Percentiles rank a stretch among this genome's conserved stretches.
phyloP scores from a whole-genome alignment of 495 filamentous ascomycete genomes.

The Chaetomium cochliodes region DNA sequence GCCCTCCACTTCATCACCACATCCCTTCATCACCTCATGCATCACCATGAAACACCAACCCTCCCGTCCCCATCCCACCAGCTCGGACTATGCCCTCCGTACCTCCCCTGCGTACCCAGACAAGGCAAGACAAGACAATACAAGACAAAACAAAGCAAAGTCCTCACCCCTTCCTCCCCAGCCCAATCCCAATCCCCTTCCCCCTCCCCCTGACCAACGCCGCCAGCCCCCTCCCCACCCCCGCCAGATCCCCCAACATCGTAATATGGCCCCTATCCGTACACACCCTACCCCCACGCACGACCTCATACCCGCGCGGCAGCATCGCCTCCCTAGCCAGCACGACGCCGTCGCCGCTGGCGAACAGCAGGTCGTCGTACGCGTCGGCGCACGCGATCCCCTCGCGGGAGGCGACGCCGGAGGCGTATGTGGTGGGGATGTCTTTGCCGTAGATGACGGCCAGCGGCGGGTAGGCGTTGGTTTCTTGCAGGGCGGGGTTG shows the following conservation, averaged over 20 bases:
- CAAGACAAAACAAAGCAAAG: no score
- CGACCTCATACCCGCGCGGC: constrained; percentile 72
- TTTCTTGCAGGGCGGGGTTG: constrained; percentile 54
- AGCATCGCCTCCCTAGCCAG: constrained; percentile 83
- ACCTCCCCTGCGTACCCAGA: no score
- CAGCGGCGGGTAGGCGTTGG: constrained; percentile 75
- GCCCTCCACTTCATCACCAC: neutral
- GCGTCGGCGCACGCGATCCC: constrained; percentile 71
- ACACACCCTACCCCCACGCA: constrained; percentile 67
- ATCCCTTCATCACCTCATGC: neutral
- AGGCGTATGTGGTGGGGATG: constrained; percentile 79
- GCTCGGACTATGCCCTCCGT: neutral
- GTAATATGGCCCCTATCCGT: constrained; percentile 85
- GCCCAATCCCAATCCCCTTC: constrained; percentile 73
- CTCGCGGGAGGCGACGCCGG: constrained; percentile 61
- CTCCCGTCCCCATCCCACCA: neutral
- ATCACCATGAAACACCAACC: neutral
- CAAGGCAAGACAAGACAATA: no score
- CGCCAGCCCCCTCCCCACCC: constrained; percentile 69
- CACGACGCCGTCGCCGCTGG: constrained; percentile 85
- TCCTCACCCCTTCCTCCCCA: neutral
- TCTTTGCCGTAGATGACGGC: constrained; percentile 87
- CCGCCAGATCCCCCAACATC: constrained; percentile 79
- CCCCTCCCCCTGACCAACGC: constrained; percentile 64
- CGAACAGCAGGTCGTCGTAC: constrained; percentile 86